Conservation (phyloP, 805 yeast genomes). For the Candida sakaeoensis region DNA sequence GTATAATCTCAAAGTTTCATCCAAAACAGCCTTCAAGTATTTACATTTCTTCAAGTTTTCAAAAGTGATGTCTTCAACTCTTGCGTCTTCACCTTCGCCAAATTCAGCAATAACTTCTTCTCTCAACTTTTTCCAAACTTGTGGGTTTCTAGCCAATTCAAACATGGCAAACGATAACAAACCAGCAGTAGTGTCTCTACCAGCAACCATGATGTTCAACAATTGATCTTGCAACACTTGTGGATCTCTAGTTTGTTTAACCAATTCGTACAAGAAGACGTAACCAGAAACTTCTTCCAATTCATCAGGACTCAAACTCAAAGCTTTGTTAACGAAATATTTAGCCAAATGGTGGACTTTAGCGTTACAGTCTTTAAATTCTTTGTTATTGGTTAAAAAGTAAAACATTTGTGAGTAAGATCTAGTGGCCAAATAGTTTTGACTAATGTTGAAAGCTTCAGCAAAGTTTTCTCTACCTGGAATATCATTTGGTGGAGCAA, state of each 20-base stretch:
- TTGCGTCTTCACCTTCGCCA: slow-evolving; percentile 23
- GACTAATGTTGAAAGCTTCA: slow-evolving; percentile 31
- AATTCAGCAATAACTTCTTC: slow-evolving; percentile 23
- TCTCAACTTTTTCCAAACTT: slow-evolving; percentile 25
- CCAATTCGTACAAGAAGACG: slow-evolving; percentile 38
- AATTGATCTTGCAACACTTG: slow-evolving; percentile 37
- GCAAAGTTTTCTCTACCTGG: slow-evolving; percentile 31
- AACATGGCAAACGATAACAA: slow-evolving; percentile 27
- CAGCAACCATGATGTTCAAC: slow-evolving; percentile 39
- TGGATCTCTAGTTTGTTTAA: slow-evolving; percentile 35
- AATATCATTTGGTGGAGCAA: slow-evolving; percentile 22
- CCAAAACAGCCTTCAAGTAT: slow-evolving; percentile 28
- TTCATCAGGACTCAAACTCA: slow-evolving; percentile 23
- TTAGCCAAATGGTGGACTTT: slow-evolving; percentile 31
- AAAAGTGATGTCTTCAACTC: slow-evolving; percentile 24
- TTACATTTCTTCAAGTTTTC: slow-evolving; percentile 33
- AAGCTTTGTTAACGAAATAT: slow-evolving; percentile 29
- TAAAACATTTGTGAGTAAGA: slow-evolving; percentile 28
- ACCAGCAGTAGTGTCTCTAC: slow-evolving; percentile 38
- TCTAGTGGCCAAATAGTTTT: slow-evolving; percentile 32
- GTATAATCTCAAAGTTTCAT: slow-evolving; percentile 31
- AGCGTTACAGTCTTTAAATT: slow-evolving; percentile 28
- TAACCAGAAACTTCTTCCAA: slow-evolving; percentile 30
- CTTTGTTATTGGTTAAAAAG: slow-evolving; percentile 18
- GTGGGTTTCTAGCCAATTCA: slow-evolving; percentile 32